These are phyloP conservation scores for Parafenestella ontariensis DNA, from an alignment of 2,329 filamentous ascomycete genomes.

Conservation along the genomic window DNA sequence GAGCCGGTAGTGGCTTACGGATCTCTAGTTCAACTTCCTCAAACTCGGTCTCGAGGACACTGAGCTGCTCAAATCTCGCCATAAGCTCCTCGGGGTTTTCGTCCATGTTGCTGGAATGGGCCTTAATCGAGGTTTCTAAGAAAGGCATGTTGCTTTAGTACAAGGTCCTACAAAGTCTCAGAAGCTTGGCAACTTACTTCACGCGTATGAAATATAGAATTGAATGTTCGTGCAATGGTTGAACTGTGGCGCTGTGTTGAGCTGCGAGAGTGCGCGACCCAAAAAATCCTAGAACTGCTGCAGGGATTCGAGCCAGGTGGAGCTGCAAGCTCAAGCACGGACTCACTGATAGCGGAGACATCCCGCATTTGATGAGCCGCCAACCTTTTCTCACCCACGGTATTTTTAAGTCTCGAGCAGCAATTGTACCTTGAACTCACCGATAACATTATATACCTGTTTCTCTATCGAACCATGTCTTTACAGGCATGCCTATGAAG, in stretches of 20 bases:
- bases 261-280: slow-evolving; percentile 9
- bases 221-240: not conserved
- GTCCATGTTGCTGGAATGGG: slow-evolving; percentile 14
- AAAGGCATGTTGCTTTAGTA: slow-evolving; percentile 21
- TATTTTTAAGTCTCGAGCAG: not conserved
- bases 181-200: slow-evolving; percentile 12
- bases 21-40: slow-evolving; percentile 83
- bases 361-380: slow-evolving; percentile 3
- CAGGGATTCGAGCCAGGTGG: slow-evolving; percentile 11
- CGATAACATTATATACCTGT: not conserved
- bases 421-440: not conserved
- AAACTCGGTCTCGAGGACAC: slow-evolving; percentile 82
- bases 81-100: slow-evolving; percentile 34
- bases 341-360: slow-evolving; percentile 15
- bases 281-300: slow-evolving; percentile 22
- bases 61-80: slow-evolving; percentile 73
- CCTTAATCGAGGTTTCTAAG: slow-evolving; percentile 16
- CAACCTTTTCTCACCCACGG: not conserved
- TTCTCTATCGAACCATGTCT: not conserved
- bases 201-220: not conserved
- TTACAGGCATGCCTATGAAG: not conserved
- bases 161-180: not conserved
- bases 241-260: slow-evolving; percentile 3
- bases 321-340: slow-evolving; percentile 1
- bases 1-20: slow-evolving; percentile 59